Conservation (phyloP, 2,329 filamentous ascomycete species). For the Endocalyx cinctus region DNA sequence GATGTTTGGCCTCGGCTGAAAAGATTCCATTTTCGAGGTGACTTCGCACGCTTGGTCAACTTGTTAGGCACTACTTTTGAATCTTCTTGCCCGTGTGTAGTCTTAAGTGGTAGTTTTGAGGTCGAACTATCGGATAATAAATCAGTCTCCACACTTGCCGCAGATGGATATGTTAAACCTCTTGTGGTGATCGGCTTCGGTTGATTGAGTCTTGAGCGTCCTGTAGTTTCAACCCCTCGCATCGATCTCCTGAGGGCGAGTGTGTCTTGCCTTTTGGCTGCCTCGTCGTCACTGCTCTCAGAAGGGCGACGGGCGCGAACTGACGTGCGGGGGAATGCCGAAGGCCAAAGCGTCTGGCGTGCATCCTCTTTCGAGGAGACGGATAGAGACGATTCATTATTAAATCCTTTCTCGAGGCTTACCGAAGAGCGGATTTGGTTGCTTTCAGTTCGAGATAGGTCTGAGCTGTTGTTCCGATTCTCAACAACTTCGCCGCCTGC, state of each 20-base stretch:
- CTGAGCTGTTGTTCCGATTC: slow-evolving; percentile 51
- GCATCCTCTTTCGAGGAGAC: slow-evolving; percentile 35
- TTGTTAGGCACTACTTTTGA: slow-evolving; percentile 43
- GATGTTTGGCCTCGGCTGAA: slow-evolving; percentile 53
- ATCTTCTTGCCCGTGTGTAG: slow-evolving; percentile 25
- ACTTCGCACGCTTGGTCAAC: slow-evolving; percentile 48
- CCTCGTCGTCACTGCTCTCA: slow-evolving; percentile 54
- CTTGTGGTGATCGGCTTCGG: slow-evolving; percentile 50
- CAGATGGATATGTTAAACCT: slow-evolving; percentile 40
- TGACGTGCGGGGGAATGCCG: slow-evolving; percentile 41
- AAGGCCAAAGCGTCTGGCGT: slow-evolving; percentile 49
- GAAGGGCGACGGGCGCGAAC: slow-evolving; percentile 40
- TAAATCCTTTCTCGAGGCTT: slow-evolving; percentile 41
- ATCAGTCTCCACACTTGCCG: slow-evolving; percentile 54
- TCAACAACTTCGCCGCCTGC: slow-evolving; percentile 58
- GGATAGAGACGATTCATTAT: slow-evolving; percentile 36
- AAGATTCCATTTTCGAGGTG: slow-evolving; percentile 59
- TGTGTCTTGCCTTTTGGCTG: slow-evolving; percentile 41
- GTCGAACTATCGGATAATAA: slow-evolving; percentile 55
- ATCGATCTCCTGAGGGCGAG: slow-evolving; percentile 52
- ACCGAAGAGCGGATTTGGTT: slow-evolving; percentile 39
- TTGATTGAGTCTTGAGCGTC: slow-evolving; percentile 39
- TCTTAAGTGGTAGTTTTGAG: slow-evolving; percentile 34
- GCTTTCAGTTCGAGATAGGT: slow-evolving; percentile 45
- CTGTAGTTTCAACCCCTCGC: slow-evolving; percentile 44